Percentiles rank a stretch among this genome's conserved stretches.
These are phyloP conservation scores for Saitozyma podzolica DNA, from an alignment of 768 basidiomycete genomes.

Conservation along the genomic window DNA sequence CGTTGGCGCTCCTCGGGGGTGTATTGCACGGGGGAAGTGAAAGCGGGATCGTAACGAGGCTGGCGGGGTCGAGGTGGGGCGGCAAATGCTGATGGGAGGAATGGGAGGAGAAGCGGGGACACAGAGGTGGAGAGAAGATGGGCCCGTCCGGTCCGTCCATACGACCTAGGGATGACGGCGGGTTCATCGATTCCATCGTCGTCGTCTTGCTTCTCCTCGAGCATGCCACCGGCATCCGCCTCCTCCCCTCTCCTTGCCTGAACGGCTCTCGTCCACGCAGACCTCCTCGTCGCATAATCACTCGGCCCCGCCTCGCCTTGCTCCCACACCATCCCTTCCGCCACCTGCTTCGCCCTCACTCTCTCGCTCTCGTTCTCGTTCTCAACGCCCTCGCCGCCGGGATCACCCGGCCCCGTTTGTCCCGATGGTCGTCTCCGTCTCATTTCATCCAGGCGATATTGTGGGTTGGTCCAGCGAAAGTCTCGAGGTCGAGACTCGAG, in stretches of 20 bases:
- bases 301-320: constrained; percentile 5
- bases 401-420: too few relatives aligned
- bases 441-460: too few relatives aligned
- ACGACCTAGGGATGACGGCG: not conserved
- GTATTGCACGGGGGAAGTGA: not conserved
- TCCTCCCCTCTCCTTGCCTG: not conserved
- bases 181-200: not conserved
- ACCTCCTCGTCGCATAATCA: constrained; percentile 7
- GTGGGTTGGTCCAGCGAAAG: too few relatives aligned
- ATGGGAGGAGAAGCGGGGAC: constrained; percentile 5
- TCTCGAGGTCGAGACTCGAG: too few relatives aligned
- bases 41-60: not conserved
- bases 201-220: not conserved
- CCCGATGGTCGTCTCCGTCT: too few relatives aligned
- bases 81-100: constrained; percentile 9
- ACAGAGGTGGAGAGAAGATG: not conserved
- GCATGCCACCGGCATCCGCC: not conserved
- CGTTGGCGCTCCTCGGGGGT: not conserved
- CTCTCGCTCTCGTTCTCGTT: too few relatives aligned
- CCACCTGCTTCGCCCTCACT: not conserved
- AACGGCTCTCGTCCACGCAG: constrained; percentile 4
- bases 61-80: constrained; percentile 8
- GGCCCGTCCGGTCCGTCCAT: not conserved
- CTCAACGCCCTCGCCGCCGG: too few relatives aligned
- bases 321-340: not conserved